Conservation (phyloP, 1,284 basidiomycete species). For the Microbotryum violaceum region DNA sequence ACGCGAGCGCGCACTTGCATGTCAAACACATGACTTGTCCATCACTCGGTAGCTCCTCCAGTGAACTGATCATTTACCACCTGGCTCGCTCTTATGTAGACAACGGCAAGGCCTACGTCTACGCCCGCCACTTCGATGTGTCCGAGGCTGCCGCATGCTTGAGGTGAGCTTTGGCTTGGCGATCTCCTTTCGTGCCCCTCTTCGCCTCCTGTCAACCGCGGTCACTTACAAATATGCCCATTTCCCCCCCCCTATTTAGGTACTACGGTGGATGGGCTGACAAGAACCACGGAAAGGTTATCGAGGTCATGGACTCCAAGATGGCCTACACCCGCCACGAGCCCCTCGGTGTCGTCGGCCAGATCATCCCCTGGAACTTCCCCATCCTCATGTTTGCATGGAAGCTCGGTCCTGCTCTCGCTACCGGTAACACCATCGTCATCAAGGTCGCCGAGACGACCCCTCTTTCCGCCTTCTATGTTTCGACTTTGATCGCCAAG, state of each 20-base stretch:
- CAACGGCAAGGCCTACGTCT: constrained; percentile 69
- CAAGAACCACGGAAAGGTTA: constrained; percentile 74
- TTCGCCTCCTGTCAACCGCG: no score
- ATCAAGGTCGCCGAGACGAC: constrained; percentile 69
- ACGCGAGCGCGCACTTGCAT: no score
- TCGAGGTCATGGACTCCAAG: constrained; percentile 65
- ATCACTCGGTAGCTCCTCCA: no score
- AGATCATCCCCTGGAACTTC: constrained; percentile 71
- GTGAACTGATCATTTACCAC: no score
- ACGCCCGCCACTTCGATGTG: constrained; percentile 64
- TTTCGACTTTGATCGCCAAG: constrained; percentile 47
- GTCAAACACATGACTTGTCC: no score
- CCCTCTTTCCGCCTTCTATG: constrained; percentile 59
- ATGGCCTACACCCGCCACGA: constrained; percentile 79
- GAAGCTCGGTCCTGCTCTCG: constrained; percentile 79
- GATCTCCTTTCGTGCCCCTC: no score
- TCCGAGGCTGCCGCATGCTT: constrained; percentile 53
- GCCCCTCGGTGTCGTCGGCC: constrained; percentile 84
- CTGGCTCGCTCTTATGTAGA: constrained; percentile 49
- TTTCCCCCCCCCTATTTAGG: constrained; percentile 42
- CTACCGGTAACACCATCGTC: constrained; percentile 72
- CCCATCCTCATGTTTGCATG: constrained; percentile 79
- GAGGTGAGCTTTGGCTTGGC: constrained; percentile 43
- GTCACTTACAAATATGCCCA: no score
- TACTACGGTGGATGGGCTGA: constrained; percentile 63